Base-by-base conservation (phyloP, 768 basidiomycete genomes). In the Collybiopsis luxurians region DNA sequence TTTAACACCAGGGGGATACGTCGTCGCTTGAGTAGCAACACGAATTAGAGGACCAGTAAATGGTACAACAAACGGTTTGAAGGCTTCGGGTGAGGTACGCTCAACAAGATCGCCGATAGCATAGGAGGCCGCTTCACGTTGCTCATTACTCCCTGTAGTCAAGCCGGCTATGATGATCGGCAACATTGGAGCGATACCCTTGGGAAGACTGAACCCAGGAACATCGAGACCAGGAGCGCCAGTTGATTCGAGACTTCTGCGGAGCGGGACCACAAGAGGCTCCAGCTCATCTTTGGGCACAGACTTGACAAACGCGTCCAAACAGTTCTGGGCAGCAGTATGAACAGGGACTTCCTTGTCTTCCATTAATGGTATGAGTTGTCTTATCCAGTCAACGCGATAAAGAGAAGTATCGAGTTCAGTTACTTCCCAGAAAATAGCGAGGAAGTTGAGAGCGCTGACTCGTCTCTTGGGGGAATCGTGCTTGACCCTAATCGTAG, bases 81-180 rank as follows among this genome's bases (percentile, higher is more conserved):
- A 90, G 0, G 94, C 86, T 59, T 81, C 80, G 12, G 55, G 49
- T n/a, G 88, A 82, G 1, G 95, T 97, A 23, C 80, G 82, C 68
- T 95, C 89, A 31, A 98, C 92, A 36, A 99, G 83, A 63, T 98
- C 96, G n/a, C 92, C 90, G 58, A 98, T 95, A 27, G 92, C 95
- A 63, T 93, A 93, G 0, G 96, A 94, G 0, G 96, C 95, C 62
- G 96, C 89, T 71, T 98, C 97, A 63, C 92, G 80, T 65, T 94
- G 93, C 58, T 98, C 95, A 70, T 95, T 95, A 69, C 84, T 98
- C 34, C 96, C 96, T 2, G 88, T 90, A 0, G 95, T 93, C 34
- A 98, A 87, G 63, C 96, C 96, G 2, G 92, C 90, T 43, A 96
- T 88, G 67, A 95, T 85, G 64, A 95, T 85, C 1, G 92, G 92